Conservation (phyloP, 441 rosid species). For the Theobroma grandiflorum region DNA sequence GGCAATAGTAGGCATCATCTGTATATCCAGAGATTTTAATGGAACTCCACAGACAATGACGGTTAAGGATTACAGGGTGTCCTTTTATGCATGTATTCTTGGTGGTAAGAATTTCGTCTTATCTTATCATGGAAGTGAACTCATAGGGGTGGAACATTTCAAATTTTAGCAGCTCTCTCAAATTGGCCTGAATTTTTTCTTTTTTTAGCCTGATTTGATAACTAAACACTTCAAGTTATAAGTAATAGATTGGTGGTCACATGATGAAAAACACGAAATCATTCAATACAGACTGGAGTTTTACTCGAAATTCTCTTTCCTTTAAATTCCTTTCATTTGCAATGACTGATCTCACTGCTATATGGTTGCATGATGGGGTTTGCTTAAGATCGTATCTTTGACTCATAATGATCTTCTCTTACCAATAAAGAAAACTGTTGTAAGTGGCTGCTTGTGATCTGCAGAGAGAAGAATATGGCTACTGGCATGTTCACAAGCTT, state of each 20-base stretch:
- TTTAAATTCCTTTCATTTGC: constrained; percentile 1
- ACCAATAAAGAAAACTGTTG: neutral
- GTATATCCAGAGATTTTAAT: constrained; percentile 56
- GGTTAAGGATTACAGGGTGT: constrained; percentile 51
- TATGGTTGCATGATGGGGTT: neutral
- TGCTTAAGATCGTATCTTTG: neutral
- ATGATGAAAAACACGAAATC: neutral
- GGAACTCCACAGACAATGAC: constrained; percentile 50
- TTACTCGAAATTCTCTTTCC: constrained; percentile 18
- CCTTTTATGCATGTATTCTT: constrained; percentile 60
- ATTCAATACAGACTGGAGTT: neutral
- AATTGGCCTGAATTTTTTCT: neutral
- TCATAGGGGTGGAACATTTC: neutral
- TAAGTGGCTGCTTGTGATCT: constrained; percentile 8
- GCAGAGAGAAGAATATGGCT: constrained; percentile 90
- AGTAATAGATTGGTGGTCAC: neutral
- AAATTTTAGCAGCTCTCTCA: neutral
- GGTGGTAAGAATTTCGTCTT: constrained; percentile 57
- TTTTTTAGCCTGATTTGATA: neutral
- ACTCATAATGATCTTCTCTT: neutral
- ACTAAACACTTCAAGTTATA: neutral
- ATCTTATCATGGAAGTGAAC: neutral
- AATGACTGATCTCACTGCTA: neutral
- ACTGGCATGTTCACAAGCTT: constrained; percentile 78
- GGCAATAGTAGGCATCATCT: constrained; percentile 59